Conservation (phyloP, 202 grass and related monocot genomes). For the Dendrocalamus latiflorus region DNA sequence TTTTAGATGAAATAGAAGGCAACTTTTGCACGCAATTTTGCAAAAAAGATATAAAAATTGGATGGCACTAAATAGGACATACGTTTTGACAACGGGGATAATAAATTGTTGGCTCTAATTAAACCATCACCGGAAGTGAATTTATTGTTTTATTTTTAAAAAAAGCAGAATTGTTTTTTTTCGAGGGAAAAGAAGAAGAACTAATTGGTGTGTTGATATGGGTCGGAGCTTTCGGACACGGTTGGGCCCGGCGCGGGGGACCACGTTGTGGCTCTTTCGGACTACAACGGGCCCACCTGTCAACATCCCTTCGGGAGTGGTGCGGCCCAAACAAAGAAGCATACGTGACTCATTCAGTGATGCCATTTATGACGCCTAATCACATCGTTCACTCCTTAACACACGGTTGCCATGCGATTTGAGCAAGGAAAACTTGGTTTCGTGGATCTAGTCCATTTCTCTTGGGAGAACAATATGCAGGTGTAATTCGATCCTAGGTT, state of each 20-base stretch:
- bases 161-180: not conserved
- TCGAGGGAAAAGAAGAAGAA: not conserved
- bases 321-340: slow-evolving; percentile 14
- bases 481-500: not conserved
- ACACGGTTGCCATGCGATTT: slow-evolving; percentile 6
- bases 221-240: slow-evolving; percentile 1
- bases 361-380: slow-evolving; percentile 4
- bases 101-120: not conserved
- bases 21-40: not conserved
- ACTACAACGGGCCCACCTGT: slow-evolving; percentile 47
- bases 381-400: not conserved
- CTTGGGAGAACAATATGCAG: not conserved
- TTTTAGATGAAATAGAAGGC: not conserved
- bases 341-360: no score
- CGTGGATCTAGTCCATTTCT: not conserved
- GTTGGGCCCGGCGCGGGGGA: slow-evolving; percentile 10
- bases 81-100: not conserved
- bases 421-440: not conserved
- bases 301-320: slow-evolving; percentile 18
- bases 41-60: not conserved
- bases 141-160: not conserved
- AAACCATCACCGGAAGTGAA: not conserved
- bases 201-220: slow-evolving; percentile 11
- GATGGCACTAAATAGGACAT: not conserved
- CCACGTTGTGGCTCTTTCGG: slow-evolving; percentile 38